These are phyloP conservation scores for Rhodotorula taiwanensis DNA, from an alignment of 768 basidiomycete genomes.

Conservation along the genomic window DNA sequence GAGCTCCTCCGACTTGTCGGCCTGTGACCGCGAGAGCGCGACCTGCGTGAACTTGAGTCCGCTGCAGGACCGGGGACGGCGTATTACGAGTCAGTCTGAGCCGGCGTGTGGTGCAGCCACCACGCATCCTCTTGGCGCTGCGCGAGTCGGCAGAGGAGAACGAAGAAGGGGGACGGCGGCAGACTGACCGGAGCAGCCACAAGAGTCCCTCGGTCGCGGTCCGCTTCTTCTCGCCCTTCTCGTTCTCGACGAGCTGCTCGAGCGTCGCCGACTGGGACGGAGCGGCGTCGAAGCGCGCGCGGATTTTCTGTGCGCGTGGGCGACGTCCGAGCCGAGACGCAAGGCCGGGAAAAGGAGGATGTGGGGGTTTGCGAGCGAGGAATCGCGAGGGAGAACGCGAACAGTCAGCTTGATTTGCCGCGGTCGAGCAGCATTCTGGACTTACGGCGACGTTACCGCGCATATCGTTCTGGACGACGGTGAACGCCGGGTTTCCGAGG, in stretches of 20 bases:
- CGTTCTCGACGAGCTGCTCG: conserved; percentile 72
- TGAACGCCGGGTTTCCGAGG: conserved; percentile 76
- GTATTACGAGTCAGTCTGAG: too few relatives aligned
- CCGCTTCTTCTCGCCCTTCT: conserved; percentile 76
- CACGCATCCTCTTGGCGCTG: too few relatives aligned
- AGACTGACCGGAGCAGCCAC: conserved; percentile 65
- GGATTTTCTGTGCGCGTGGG: conserved; percentile 75
- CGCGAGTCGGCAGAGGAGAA: too few relatives aligned
- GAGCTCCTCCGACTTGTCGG: conserved; percentile 62
- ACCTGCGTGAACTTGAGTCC: conserved; percentile 83
- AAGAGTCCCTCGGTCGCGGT: conserved; percentile 83
- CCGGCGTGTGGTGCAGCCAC: too few relatives aligned
- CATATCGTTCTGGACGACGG: conserved; percentile 74
- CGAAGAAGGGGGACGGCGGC: neutral
- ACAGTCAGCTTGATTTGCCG: neutral
- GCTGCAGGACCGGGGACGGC: conserved; percentile 45
- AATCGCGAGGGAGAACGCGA: neutral
- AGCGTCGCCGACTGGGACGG: conserved; percentile 66
- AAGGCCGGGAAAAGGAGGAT: neutral
- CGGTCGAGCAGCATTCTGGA: conserved; percentile 28
- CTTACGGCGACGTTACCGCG: conserved; percentile 81
- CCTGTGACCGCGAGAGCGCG: conserved; percentile 66
- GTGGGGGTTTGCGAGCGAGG: neutral
- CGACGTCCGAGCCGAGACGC: too few relatives aligned
- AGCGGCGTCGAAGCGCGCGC: conserved; percentile 63